Percentiles rank a stretch among this genome's conserved stretches.
Evolutionary conservation across 2,329 filamentous ascomycete genomes (phyloP).

Genomic region (Cercospora sp.): DNA sequence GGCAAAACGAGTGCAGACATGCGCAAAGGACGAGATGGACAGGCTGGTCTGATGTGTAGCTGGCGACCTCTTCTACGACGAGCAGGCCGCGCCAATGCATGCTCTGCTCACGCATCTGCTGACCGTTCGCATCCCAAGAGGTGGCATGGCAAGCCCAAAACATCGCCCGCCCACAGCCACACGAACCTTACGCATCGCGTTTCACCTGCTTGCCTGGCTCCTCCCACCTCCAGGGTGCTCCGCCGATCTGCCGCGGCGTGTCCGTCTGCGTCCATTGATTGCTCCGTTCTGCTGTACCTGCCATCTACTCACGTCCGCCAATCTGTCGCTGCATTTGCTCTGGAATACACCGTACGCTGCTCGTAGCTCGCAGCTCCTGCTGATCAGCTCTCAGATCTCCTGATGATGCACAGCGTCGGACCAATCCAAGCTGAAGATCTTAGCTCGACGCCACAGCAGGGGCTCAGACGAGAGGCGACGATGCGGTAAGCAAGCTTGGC

Average conservation of each 20-base stretch:
- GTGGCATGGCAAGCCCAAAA: conserved; percentile 3
- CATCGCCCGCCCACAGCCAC: conserved; percentile 11
- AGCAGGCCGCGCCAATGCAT: background rate
- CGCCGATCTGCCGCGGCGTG: conserved; percentile 7
- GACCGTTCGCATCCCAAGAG: background rate
- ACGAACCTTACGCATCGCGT: conserved; percentile 4
- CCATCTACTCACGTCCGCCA: background rate
- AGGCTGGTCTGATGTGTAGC: background rate
- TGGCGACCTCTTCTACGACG: background rate
- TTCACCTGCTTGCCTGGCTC: background rate
- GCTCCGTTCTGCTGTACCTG: background rate
- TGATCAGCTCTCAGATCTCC: background rate
- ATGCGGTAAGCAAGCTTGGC: background rate
- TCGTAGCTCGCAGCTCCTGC: background rate
- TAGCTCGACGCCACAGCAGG: background rate
- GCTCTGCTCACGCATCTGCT: conserved; percentile 1
- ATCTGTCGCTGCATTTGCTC: background rate
- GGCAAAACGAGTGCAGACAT: background rate
- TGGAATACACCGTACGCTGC: background rate
- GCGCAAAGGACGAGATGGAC: background rate
- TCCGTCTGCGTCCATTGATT: background rate
- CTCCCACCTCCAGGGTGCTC: background rate
- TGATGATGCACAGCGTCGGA: background rate
- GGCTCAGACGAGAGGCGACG: background rate
- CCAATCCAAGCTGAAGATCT: background rate